These are phyloP conservation scores for Candida buenavistaensis DNA, from an alignment of 1,139 yeast genomes.

Conservation along the genomic window DNA sequence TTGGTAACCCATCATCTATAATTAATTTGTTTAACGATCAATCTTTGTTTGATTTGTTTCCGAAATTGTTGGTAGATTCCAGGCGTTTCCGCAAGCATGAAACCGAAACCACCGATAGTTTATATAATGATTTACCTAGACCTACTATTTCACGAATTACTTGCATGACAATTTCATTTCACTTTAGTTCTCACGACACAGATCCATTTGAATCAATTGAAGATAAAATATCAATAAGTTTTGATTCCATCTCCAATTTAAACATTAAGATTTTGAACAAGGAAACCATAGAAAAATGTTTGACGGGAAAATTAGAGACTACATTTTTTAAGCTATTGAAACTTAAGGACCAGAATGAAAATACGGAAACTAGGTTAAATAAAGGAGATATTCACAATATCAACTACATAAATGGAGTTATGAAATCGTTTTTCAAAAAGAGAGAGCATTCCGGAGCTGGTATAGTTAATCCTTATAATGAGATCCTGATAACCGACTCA, in stretches of 20 bases:
- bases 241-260: constrained; percentile 27
- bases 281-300: constrained; percentile 25
- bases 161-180: constrained; percentile 39
- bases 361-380: constrained; percentile 13
- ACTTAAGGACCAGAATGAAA: background rate
- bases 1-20: background rate
- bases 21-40: constrained; percentile 4
- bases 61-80: constrained; percentile 2
- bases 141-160: constrained; percentile 15
- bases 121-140: constrained; percentile 11
- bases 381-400: constrained; percentile 34
- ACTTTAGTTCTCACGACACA: constrained; percentile 32
- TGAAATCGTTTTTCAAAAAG: constrained; percentile 32
- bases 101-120: constrained; percentile 4
- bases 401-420: constrained; percentile 31
- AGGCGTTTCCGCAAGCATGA: constrained; percentile 9
- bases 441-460: constrained; percentile 36
- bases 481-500: constrained; percentile 1
- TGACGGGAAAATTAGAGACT: constrained; percentile 28
- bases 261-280: constrained; percentile 24
- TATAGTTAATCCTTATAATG: constrained; percentile 4
- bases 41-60: constrained; percentile 4
- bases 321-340: constrained; percentile 33
- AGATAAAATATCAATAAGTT: constrained; percentile 25
- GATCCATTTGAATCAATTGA: constrained; percentile 32